A percentile compares a stretch with the other conserved stretches of the same genome.
Conservation (phyloP, 305 asterid species). For the Solanum hybrid region DNA sequence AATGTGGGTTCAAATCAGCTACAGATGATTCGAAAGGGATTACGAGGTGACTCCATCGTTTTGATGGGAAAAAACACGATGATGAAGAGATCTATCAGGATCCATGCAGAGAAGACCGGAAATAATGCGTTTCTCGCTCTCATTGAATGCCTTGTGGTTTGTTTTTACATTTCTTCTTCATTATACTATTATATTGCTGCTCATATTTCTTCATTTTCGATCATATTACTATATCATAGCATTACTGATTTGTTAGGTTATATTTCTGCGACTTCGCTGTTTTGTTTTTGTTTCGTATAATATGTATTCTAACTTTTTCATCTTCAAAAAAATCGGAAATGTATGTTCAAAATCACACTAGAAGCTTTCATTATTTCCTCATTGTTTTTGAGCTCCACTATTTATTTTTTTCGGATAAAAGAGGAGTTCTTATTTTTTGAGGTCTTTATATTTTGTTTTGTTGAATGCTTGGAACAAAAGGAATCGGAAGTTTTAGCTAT, state of each 20-base stretch:
- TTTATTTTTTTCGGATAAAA: not conserved
- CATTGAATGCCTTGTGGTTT: constrained; percentile 21
- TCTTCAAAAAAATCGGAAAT: not conserved
- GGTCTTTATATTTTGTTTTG: not conserved
- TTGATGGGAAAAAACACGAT: constrained; percentile 30
- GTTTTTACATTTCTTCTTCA: not conserved
- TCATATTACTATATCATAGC: not conserved
- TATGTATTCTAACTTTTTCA: not conserved
- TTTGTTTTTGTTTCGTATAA: not conserved
- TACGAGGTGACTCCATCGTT: constrained; percentile 24
- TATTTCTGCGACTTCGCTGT: not conserved
- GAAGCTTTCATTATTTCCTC: not conserved
- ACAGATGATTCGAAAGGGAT: constrained; percentile 18
- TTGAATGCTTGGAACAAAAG: not conserved
- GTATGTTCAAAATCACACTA: not conserved
- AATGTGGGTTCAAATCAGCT: constrained; percentile 27
- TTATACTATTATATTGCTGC: not conserved
- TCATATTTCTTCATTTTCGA: not conserved
- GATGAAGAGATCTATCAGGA: constrained; percentile 27
- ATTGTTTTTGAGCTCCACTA: not conserved
- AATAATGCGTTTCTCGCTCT: constrained; percentile 15
- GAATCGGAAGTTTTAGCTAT: not conserved
- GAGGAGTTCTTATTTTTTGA: not conserved
- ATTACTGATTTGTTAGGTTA: not conserved
- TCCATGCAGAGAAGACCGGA: constrained; percentile 21